Percentiles rank a stretch among this genome's conserved stretches.
Evolutionary conservation across 2,329 filamentous ascomycete species (phyloP).

Genomic region (Aspergillus melleus): DNA sequence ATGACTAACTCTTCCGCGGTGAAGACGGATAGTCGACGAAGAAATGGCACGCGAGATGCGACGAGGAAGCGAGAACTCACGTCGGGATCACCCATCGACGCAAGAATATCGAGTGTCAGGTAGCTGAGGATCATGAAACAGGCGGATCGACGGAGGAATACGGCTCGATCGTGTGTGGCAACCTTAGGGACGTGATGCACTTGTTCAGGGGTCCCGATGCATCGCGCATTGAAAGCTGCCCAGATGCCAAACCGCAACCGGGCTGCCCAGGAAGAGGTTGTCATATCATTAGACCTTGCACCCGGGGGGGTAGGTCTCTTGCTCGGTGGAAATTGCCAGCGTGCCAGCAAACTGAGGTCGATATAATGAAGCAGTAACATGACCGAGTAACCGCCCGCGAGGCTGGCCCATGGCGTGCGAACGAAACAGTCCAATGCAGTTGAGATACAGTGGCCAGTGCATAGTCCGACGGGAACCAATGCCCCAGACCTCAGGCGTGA

Average conservation of each 20-base stretch:
- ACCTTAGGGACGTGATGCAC: background rate
- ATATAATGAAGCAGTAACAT: constrained; percentile 6
- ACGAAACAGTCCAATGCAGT: background rate
- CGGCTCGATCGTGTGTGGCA: background rate
- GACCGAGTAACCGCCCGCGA: constrained; percentile 4
- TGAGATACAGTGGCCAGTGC: constrained; percentile 3
- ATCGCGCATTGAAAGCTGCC: constrained; percentile 5
- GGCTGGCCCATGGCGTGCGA: constrained; percentile 1
- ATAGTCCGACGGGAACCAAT: background rate
- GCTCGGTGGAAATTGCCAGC: background rate
- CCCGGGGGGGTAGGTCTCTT: background rate
- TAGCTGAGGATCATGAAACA: background rate
- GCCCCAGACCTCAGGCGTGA: background rate
- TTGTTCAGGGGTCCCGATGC: constrained; percentile 5
- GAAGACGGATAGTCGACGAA: background rate
- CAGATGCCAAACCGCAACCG: constrained; percentile 5
- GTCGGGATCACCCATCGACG: background rate
- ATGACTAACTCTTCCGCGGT: constrained; percentile 2
- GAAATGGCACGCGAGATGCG: background rate
- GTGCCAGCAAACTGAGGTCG: constrained; percentile 1
- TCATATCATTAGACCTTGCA: background rate
- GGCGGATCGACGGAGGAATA: background rate
- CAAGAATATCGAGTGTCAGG: background rate
- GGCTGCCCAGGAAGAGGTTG: background rate
- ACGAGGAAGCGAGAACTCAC: constrained; percentile 2